Percentiles rank a stretch among this genome's conserved stretches.
Evolutionary conservation across 768 basidiomycete species (phyloP).

Genomic region (Russula brevipes): DNA sequence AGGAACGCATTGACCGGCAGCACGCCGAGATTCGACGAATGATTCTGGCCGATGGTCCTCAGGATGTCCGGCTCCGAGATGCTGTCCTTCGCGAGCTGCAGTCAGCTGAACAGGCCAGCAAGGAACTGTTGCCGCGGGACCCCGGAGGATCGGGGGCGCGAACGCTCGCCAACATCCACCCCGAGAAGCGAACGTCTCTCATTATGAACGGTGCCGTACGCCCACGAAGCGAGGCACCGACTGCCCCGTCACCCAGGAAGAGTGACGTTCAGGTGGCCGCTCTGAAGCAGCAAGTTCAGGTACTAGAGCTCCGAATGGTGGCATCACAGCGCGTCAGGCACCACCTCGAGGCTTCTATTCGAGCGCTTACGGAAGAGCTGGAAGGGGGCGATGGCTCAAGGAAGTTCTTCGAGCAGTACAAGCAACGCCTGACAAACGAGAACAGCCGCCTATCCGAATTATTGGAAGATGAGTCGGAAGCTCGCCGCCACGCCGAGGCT

Average conservation of each 20-base stretch:
- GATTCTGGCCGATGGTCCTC: slow-evolving; percentile 50
- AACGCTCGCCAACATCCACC: slow-evolving; percentile 42
- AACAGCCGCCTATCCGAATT: slow-evolving; percentile 51
- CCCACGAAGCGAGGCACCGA: slow-evolving; percentile 36
- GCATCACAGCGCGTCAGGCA: slow-evolving; percentile 62
- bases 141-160: slow-evolving; percentile 33
- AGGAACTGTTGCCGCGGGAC: slow-evolving; percentile 44
- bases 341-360: slow-evolving; percentile 56
- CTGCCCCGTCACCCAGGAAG: slow-evolving; percentile 40
- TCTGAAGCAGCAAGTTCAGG: slow-evolving; percentile 59
- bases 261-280: slow-evolving; percentile 43
- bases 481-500: slow-evolving; percentile 55
- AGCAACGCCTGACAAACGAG: slow-evolving; percentile 51
- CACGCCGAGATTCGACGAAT: slow-evolving; percentile 70
- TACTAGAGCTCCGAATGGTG: slow-evolving; percentile 62
- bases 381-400: slow-evolving; percentile 63
- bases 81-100: slow-evolving; percentile 60
- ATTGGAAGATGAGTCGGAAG: slow-evolving; percentile 58
- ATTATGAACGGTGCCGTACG: slow-evolving; percentile 34
- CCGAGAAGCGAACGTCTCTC: slow-evolving; percentile 38
- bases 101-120: slow-evolving; percentile 52
- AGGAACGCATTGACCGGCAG: slow-evolving; percentile 58
- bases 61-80: slow-evolving; percentile 57
- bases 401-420: slow-evolving; percentile 54
- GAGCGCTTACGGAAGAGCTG: slow-evolving; percentile 54